A percentile compares a stretch with the other conserved stretches of the same genome.
These are phyloP conservation scores for Conoideocrella luteorostrata DNA, from an alignment of 2,329 filamentous ascomycete species.

Conservation along the genomic window DNA sequence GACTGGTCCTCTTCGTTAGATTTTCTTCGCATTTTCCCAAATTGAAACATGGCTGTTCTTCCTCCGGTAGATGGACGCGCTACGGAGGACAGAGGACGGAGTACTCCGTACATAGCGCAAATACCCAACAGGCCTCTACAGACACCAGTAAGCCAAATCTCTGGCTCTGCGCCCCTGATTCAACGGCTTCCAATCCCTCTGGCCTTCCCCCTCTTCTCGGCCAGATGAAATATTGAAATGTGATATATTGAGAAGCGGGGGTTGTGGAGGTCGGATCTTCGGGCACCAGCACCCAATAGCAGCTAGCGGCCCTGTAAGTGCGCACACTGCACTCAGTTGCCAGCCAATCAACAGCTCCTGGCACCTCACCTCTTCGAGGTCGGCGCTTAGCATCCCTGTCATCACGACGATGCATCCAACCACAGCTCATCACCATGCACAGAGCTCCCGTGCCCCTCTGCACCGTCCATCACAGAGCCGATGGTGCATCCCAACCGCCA, in stretches of 20 bases:
- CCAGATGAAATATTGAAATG: neutral
- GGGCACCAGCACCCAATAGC: neutral
- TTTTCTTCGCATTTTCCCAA: too few species aligned
- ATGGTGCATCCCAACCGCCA: slow-evolving; percentile 2
- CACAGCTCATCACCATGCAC: slow-evolving; percentile 20
- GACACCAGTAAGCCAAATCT: too few species aligned
- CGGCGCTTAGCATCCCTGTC: slow-evolving; percentile 33
- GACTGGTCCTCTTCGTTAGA: too few species aligned
- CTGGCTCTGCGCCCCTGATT: too few species aligned
- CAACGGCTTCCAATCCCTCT: neutral
- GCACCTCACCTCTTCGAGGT: slow-evolving; percentile 10
- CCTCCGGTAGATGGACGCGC: too few species aligned
- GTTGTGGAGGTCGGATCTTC: neutral
- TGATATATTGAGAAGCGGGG: slow-evolving; percentile 4
- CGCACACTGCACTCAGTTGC: neutral
- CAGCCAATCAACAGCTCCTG: slow-evolving; percentile 6
- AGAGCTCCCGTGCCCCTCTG: slow-evolving; percentile 8
- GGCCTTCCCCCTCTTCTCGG: too few species aligned
- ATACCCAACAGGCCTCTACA: too few species aligned
- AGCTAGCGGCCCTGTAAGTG: neutral
- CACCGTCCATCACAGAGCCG: slow-evolving; percentile 7
- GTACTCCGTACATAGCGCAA: neutral
- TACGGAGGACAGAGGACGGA: too few species aligned
- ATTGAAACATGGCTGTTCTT: too few species aligned
- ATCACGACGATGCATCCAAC: slow-evolving; percentile 33